These are phyloP conservation scores for Thermomucor indicae-seudaticae DNA, from an alignment of 371 early-diverging fungal genomes.

Conservation along the genomic window DNA sequence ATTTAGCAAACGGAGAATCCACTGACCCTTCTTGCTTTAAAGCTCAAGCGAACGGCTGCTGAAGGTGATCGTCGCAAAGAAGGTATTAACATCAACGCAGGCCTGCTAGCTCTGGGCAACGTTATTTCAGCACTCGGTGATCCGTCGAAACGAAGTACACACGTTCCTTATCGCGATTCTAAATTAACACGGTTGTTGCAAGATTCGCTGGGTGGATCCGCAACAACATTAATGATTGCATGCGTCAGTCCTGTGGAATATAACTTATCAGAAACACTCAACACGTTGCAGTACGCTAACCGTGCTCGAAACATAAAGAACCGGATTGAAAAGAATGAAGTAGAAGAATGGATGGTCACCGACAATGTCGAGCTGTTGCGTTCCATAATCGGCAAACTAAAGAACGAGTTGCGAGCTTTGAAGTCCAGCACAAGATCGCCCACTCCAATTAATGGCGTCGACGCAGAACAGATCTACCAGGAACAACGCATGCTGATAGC, in stretches of 20 bases:
- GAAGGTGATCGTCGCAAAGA: conserved; percentile 95
- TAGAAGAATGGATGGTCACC: conserved; percentile 64
- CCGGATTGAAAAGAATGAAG: conserved; percentile 66
- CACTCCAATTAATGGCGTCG: background rate
- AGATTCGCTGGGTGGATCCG: conserved; percentile 94
- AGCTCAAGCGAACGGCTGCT: conserved; percentile 92
- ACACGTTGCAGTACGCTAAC: conserved; percentile 92
- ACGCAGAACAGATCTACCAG: conserved; percentile 19
- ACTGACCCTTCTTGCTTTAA: conserved; percentile 1
- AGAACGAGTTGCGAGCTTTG: conserved; percentile 43
- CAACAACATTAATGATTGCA: conserved; percentile 91
- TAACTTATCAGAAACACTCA: conserved; percentile 89
- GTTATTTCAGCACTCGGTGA: conserved; percentile 99
- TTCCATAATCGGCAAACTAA: conserved; percentile 51
- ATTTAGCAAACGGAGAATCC: background rate
- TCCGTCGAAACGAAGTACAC: conserved; percentile 58
- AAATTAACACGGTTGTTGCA: conserved; percentile 98
- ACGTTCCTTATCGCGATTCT: conserved; percentile 97
- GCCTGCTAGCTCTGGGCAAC: conserved; percentile 97
- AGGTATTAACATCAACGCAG: conserved; percentile 98
- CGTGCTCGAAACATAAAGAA: conserved; percentile 90
- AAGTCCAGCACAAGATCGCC: conserved; percentile 4
- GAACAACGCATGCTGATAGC: conserved; percentile 35
- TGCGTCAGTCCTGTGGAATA: conserved; percentile 83
- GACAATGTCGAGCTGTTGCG: conserved; percentile 59